Evolutionary conservation across 371 early-diverging fungal genomes (phyloP).

Genomic region (Apophysomyces elegans): DNA sequence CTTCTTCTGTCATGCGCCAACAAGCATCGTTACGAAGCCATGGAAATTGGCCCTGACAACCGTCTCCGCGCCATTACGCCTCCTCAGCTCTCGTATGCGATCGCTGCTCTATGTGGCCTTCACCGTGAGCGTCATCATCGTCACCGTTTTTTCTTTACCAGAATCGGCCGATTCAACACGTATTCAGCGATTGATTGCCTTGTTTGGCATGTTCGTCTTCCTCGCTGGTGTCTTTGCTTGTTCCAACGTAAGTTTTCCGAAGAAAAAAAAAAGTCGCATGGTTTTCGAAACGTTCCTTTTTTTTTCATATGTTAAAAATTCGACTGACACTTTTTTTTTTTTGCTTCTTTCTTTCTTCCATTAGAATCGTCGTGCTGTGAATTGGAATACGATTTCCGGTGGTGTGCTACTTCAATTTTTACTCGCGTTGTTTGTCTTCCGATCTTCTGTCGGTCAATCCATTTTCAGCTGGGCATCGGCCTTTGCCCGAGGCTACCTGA

Average conservation of each 20-base stretch:
- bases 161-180: constrained; percentile 57
- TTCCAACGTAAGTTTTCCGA: constrained; percentile 51
- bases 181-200: constrained; percentile 69
- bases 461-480: constrained; percentile 75
- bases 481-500: constrained; percentile 63
- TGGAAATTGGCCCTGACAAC: constrained; percentile 4
- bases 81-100: not conserved
- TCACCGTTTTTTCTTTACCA: constrained; percentile 57
- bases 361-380: constrained; percentile 62
- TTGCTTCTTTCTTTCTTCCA: not conserved
- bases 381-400: constrained; percentile 73
- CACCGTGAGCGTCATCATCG: constrained; percentile 47
- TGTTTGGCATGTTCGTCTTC: constrained; percentile 69
- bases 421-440: constrained; percentile 80
- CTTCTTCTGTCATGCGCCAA: constrained; percentile 18
- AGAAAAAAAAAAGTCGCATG: not conserved
- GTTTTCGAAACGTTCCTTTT: not conserved
- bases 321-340: not conserved
- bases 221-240: constrained; percentile 45
- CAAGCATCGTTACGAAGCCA: constrained; percentile 17
- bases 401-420: constrained; percentile 77
- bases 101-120: constrained; percentile 20
- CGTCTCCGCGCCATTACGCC: constrained; percentile 9
- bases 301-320: too few relatives aligned
- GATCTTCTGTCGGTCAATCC: constrained; percentile 68